Base-by-base conservation (phyloP, 495 filamentous ascomycete genomes). In the Extremus antarcticus region DNA sequence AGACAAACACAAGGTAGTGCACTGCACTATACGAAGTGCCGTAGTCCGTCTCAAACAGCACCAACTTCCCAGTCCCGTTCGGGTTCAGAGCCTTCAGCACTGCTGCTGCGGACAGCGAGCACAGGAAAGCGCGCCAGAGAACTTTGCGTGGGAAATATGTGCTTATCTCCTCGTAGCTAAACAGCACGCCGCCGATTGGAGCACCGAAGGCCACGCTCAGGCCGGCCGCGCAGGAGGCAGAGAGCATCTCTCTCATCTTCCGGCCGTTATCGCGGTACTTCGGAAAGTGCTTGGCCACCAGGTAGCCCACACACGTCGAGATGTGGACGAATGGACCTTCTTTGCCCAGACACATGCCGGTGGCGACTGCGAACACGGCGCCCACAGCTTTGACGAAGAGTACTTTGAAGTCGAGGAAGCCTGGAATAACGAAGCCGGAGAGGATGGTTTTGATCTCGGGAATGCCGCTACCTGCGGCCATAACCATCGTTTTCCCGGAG, bases 241-340 rank as follows among this genome's bases (percentile, higher is more conserved):
- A 75, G 1, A 81, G 68, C 54, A 81, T 68, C 64, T 81, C 76
- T 29, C 78, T 65, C 66, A 79, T 64, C 52, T 76, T 76, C 25
- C 75, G 65, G 1, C 71, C 70, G 57, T 80, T 80, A 3, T 78
- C 67, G 19, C 68, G 61, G 54, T 79, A 79, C 54, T 78, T 78
- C 0, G 74, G 75, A 43, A 81, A 77, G 40, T 65, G 52, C 19
- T 51, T 70, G 13, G 72, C 75, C 0, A 81, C 76, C 1, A 79
- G 65, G 52, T 79, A 75, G n/a, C 75, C 77, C 0, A 74, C 74
- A 57, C 78, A 78, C 2, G 76, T 74, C 4, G 74, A 75, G 17
- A 81, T 81, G 58, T 81, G 78, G 1, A 81, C 78, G 54, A 81
- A 81, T 1, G 78, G 78, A 0, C 78, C 78, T 70, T 80, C 78